phyloP scores from a whole-genome alignment of 2,329 filamentous ascomycete genomes.

The Calonectria honghensis region DNA sequence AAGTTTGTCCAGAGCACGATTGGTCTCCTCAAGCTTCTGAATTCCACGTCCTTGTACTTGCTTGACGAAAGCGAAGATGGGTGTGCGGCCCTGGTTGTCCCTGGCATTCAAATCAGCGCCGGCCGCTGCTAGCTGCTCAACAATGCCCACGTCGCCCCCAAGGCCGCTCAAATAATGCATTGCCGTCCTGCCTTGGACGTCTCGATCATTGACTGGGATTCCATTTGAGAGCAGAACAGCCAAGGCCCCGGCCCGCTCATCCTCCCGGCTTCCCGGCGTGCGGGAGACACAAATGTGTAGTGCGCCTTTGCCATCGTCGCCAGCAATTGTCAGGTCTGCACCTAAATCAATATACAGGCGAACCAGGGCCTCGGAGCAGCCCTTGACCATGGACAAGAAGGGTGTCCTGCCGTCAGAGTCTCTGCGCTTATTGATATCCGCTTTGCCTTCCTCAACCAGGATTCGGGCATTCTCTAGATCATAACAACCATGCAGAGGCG shows the following conservation, averaged over 20 bases:
- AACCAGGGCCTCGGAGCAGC: background rate
- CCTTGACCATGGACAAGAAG: slow-evolving; percentile 41
- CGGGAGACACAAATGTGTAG: background rate
- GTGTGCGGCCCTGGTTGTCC: slow-evolving; percentile 9
- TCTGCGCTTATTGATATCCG: slow-evolving; percentile 51
- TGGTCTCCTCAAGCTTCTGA: background rate
- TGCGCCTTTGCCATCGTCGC: background rate
- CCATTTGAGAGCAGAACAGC: background rate
- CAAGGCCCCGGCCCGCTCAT: background rate
- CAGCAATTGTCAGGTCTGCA: slow-evolving; percentile 37
- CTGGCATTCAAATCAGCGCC: slow-evolving; percentile 1
- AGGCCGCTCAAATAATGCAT: background rate
- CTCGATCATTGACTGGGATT: background rate
- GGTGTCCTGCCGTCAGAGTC: slow-evolving; percentile 48
- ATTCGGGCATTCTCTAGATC: slow-evolving; percentile 43
- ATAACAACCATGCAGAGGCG: slow-evolving; percentile 45
- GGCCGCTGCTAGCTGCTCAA: background rate
- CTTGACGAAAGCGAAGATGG: background rate
- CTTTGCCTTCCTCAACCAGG: slow-evolving; percentile 51
- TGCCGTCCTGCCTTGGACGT: background rate
- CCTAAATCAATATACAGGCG: slow-evolving; percentile 44
- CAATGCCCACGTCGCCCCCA: background rate
- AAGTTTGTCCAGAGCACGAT: background rate
- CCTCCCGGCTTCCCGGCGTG: background rate
- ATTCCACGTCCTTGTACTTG: too few species aligned